Evolutionary conservation across 768 basidiomycete genomes (phyloP), one percentile per base, ranked within the genome.

Genomic region (Serendipita indica): DNA sequence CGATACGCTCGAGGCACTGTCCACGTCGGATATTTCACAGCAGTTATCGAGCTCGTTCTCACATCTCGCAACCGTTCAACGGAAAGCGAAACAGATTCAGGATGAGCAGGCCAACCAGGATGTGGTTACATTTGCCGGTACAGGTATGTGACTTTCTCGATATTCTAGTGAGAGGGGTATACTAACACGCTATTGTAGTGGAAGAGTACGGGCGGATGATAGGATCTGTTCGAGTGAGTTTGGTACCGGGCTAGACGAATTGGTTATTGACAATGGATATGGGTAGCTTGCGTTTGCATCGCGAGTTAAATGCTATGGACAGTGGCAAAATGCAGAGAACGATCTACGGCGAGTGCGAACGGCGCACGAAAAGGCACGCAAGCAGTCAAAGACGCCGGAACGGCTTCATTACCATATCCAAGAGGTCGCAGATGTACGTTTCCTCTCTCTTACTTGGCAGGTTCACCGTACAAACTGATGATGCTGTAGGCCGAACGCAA

Each of bases 131-230:
- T 68, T 98, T 28, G 75, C 92, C 77, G 82, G 80, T 57, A 87
- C 88, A 49, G 83, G 84, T 82, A 63, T 6, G 54, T 63, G 35
- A 56, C 28, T 46, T 22, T 14, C 35, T 18, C 45, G 32, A 58
- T 18, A 43, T 25, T 14, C 12, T 7, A 3, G 27, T 58, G 43
- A 43, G 18, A 3, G 22, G 33, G 27, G 18, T 34, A n/a, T 6
- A 39, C 57, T 60, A n/a, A 61, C 39, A 10, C 1, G 13, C 43
- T 18, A 2, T 28, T 57, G 35, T 58, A 72, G 89, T 81, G 46
- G 94, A 98, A 66, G 92, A 96, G 69, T 98, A 98, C 67, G 80
- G 90, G n/a, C 77, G 94, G 57, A 75, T 97, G 57, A 87, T 94
- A 62, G 82, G 79, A 64, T 89, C 86, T 59, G 90, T 93, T 57